Conservation (phyloP, 371 early-diverging fungal species). For the Apophysomyces variabilis region DNA sequence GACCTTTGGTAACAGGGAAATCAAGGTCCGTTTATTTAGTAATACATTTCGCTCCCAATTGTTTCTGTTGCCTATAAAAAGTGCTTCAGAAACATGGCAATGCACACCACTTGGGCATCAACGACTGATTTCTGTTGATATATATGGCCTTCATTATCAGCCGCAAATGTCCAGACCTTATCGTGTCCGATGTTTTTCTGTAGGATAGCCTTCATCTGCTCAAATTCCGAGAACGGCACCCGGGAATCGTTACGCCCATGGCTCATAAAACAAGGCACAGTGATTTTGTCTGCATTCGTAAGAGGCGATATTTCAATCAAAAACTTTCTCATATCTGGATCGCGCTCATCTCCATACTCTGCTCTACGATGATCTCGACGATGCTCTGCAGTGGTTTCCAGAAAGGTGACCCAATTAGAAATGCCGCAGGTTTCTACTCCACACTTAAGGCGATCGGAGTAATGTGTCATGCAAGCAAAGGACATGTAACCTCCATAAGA, state of each 20-base stretch:
- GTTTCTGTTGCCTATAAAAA: neutral
- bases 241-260: neutral
- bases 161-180: neutral
- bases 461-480: neutral
- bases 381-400: slow-evolving; percentile 16
- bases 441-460: neutral
- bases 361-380: slow-evolving; percentile 20
- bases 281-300: neutral
- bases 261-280: neutral
- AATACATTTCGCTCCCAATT: no score
- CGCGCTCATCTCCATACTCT: slow-evolving; percentile 30
- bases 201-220: neutral
- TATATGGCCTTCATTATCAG: neutral
- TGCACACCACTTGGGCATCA: slow-evolving; percentile 15
- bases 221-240: neutral
- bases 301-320: slow-evolving; percentile 25
- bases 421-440: neutral
- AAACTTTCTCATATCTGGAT: slow-evolving; percentile 27
- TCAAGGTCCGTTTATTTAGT: no score
- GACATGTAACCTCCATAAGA: neutral
- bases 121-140: neutral
- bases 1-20: no score
- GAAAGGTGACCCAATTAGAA: neutral
- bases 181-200: neutral
- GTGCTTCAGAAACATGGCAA: slow-evolving; percentile 8